Evolutionary conservation across 495 filamentous ascomycete genomes (phyloP), one percentile per base, ranked within the genome.

Genomic region (Talaromyces nanjingensis): DNA sequence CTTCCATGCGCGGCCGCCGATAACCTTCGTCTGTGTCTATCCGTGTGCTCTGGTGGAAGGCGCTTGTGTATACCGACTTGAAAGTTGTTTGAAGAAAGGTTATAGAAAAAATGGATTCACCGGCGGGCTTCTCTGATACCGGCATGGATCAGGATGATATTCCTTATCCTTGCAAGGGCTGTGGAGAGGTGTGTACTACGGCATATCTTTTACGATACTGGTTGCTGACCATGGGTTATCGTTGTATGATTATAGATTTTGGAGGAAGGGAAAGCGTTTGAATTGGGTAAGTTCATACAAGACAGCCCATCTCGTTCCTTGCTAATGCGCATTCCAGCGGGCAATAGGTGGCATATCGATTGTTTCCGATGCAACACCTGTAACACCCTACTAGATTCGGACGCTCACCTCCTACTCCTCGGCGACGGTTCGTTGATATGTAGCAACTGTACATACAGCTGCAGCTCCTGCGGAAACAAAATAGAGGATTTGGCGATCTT

Each of bases 381-480:
- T 83, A 86, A 85, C 64, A 96, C 93, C 37, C 85, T 98, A 29
- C 89, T 99, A 75, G 96, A 99, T 77, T 97, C 94, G 42, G 96
- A 99, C 73, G 96, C 96, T 66, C 97, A 99, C 73, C 89, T 99
- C 39, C 84, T 99, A 47, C 87, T 99, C 18, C 90, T 99, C 62
- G 96, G 94, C 68, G 96, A 99, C 74, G 96, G 94, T 47, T 97
- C 94, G 6, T 84, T 99, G 62, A 98, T 99, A 66, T 99, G 96
- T 81, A 97, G 96, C 77, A 96, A 96, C 72, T 99, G 96, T 80
- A 99, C 96, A 47, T 99, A 99, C 76, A 97, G 92, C 80, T 99
- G 96, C 79, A 97, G 90, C 74, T 93, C 92, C 52, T 99, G 96
- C 74, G 86, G 87, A 33, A 92, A 96, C 73, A 99, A 99, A 81